Evolutionary conservation across 208 protist species (phyloP), one percentile per base, ranked within the genome.

Genomic region (Acanthamoeba healyi): DNA sequence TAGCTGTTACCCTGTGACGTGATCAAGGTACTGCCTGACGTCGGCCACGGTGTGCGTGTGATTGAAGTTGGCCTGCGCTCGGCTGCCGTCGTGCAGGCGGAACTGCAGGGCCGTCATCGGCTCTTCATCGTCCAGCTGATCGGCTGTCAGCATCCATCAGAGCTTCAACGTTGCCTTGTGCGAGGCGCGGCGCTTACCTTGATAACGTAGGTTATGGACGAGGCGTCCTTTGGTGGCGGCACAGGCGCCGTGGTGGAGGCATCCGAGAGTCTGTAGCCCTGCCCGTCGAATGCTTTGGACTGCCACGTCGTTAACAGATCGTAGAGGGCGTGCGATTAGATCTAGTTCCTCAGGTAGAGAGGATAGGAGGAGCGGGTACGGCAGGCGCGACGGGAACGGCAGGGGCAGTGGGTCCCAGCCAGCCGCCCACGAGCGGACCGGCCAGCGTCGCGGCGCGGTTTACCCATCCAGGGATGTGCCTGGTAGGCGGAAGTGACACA

Each of bases 51-150:
- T 84, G 46, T 84, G 74, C 24, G 38, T 17, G 46, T 84, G 74
- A 44, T 84, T 84, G 44, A 84, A 84, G 44, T 36, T 84, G 46
- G 74, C 74, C 46, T 84, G 74, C n/a, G n/a, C 46, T 56, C 74
- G 40, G 32, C 74, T 84, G 22, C 74, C 74, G 29, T 84, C 74
- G 42, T 84, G 74, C 74, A 84, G n/a, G 9, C 74, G 74, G 44
- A 84, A 56, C n/a, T 84, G 74, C 9, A 84, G 9, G 15, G 74
- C 38, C 7, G 74, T 84, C 26, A 56, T 29, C 19, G 74, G 74
- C 46, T 84, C 22, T 10, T 84, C 74, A 22, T 84, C 74, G 14
- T 84, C 74, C 42, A 84, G 22, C 72, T 70, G 29, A 51, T 51
- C 46, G 4, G 10, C 46, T 10, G 14, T 15, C 46, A 49, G 44